Conservation (phyloP, 1,284 basidiomycete species). For the Stereum hirsutum region DNA sequence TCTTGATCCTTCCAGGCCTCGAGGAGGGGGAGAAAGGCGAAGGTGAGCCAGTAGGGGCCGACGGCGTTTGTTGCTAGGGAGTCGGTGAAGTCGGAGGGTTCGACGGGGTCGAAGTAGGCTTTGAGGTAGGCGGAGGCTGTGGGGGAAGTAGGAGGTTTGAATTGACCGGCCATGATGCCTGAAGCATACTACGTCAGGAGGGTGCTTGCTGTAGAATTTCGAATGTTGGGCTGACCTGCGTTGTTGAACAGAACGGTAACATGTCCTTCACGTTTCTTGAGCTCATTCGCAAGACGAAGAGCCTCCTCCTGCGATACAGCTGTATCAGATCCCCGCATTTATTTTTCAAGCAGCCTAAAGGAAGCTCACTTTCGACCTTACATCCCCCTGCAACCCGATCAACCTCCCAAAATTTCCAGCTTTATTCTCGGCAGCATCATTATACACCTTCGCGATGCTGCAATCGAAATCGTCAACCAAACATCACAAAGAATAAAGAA, state of each 20-base stretch:
- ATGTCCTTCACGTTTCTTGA: constrained; percentile 28
- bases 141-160: constrained; percentile 25
- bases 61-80: constrained; percentile 32
- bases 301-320: constrained; percentile 29
- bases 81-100: constrained; percentile 30
- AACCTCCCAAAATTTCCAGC: constrained; percentile 28
- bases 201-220: too few species aligned
- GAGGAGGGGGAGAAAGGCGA: constrained; percentile 40
- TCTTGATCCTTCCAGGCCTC: constrained; percentile 33
- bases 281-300: constrained; percentile 31
- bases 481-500: too few species aligned
- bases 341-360: background rate
- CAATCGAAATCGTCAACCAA: background rate
- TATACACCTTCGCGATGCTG: constrained; percentile 29
- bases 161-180: constrained; percentile 17
- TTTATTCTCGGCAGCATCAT: constrained; percentile 25
- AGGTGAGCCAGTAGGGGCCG: constrained; percentile 41
- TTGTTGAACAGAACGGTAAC: constrained; percentile 36
- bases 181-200: too few species aligned
- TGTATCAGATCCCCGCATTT: background rate
- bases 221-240: too few species aligned
- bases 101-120: constrained; percentile 29
- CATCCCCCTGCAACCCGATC: constrained; percentile 33
- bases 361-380: constrained; percentile 23
- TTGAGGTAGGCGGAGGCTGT: constrained; percentile 29